Base-by-base conservation (phyloP, 164 flowering plant species). In the Kingdonia uniflora region DNA sequence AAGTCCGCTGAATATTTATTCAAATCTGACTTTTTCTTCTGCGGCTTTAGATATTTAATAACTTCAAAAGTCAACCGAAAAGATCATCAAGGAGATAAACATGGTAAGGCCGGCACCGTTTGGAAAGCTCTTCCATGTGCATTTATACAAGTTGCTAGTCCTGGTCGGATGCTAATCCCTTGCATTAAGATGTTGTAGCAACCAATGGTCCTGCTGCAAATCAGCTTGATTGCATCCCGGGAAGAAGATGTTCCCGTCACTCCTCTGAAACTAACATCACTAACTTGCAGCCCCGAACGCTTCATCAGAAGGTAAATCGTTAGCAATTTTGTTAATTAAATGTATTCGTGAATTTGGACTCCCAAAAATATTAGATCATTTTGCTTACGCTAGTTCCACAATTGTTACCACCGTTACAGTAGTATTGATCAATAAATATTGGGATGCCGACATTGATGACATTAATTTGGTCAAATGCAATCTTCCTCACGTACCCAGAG, bases 401-500 rank as follows among this genome's bases (percentile, higher is more conserved):
- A 1, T 15, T 73, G 1, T 62, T 19, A 0, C 12, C 14, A 24
- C 37, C 24, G 6, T 24, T 24, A 29, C 50, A 44, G 25, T 55
- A 55, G 46, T 25, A 55, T 14, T 55, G 58, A 16, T 55, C 58
- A 23, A 55, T 55, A 26, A 55, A 12, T 5, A 55, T 17, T 14
- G 58, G 50, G 24, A 71, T 67, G 3, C 57, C 1, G 5, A 60
- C 59, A 16, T 29, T 19, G 0, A 1, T 17, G 2, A 78, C 22
- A 0, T 2, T 50, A 29, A 71, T 63, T 1, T 63, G n/a, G 14
- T 68, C 16, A 49, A 65, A 76, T 0, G 55, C 26, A 14, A 79
- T 74, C 5, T 60, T 62, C 44, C 64, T 75, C 0, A 72, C 84
- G 61, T 50, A 72, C 1, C 74, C 74, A 0, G 44, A 29, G 2